Conservation (phyloP, 345 rosid species). For the Hibiscus syriacus region DNA sequence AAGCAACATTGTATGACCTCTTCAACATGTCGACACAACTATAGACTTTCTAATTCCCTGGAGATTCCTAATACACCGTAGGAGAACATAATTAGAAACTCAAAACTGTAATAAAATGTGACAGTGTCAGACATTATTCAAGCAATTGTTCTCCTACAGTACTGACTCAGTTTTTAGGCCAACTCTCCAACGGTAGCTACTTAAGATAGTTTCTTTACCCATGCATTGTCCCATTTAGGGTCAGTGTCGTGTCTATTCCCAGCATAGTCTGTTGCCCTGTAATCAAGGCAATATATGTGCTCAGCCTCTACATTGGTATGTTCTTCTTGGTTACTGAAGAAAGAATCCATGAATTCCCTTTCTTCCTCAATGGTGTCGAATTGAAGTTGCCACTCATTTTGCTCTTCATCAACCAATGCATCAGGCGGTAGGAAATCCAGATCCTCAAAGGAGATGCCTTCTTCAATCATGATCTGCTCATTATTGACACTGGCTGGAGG, state of each 20-base stretch:
- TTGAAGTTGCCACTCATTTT: background rate
- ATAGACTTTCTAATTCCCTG: background rate
- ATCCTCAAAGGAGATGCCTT: background rate
- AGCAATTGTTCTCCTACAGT: background rate
- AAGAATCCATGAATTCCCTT: background rate
- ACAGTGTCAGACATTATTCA: background rate
- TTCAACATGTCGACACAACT: background rate
- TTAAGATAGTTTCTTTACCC: constrained; percentile 13
- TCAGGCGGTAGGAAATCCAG: background rate
- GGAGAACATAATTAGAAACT: background rate
- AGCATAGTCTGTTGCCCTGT: too few species aligned
- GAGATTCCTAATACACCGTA: background rate
- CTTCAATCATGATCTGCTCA: background rate
- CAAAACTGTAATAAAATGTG: background rate
- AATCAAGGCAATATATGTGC: background rate
- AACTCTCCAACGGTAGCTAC: background rate
- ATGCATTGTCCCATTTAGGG: background rate
- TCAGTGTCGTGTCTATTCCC: too few species aligned
- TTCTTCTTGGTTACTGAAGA: background rate
- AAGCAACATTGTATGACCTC: constrained; percentile 2
- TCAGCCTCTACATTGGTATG: background rate
- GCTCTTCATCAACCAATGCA: background rate
- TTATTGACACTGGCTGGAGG: background rate
- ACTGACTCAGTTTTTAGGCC: background rate
- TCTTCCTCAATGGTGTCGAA: background rate